Percentiles rank a stretch among this genome's conserved stretches.
phyloP scores from a whole-genome alignment of 805 yeast species.

The Aciculoconidium aculeatum region DNA sequence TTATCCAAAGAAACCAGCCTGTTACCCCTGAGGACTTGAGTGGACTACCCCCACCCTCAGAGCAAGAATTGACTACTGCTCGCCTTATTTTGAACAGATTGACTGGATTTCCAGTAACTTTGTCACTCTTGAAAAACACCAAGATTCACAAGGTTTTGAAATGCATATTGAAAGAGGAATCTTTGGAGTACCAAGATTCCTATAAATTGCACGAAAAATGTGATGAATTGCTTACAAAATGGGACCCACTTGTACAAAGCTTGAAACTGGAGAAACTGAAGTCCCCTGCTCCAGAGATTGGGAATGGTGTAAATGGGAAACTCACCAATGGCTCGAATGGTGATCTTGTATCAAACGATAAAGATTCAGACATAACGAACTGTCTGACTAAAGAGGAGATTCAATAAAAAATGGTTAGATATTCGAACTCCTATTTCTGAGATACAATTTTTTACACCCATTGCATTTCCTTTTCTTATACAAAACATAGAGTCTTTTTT shows the following conservation, averaged over 20 bases:
- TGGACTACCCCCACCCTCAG: conserved; percentile 34
- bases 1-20: conserved; percentile 41
- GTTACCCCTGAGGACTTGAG: conserved; percentile 32
- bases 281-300: no score
- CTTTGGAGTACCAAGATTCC: conserved; percentile 37
- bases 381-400: no score
- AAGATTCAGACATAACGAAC: no score
- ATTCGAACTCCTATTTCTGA: background rate
- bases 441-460: background rate
- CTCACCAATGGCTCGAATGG: no score
- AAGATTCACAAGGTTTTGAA: conserved; percentile 49
- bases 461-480: no score
- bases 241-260: conserved; percentile 34
- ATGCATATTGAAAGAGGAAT: conserved; percentile 37
- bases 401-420: background rate
- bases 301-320: no score
- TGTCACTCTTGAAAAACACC: conserved; percentile 36
- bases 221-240: conserved; percentile 32
- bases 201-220: conserved; percentile 43
- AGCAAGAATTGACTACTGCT: conserved; percentile 38
- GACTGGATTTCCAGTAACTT: conserved; percentile 36
- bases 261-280: conserved; percentile 27
- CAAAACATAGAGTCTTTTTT: no score
- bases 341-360: no score
- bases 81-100: conserved; percentile 35